phyloP scores from a whole-genome alignment of 495 filamentous ascomycete species.

The Alectoria sarmentosa region DNA sequence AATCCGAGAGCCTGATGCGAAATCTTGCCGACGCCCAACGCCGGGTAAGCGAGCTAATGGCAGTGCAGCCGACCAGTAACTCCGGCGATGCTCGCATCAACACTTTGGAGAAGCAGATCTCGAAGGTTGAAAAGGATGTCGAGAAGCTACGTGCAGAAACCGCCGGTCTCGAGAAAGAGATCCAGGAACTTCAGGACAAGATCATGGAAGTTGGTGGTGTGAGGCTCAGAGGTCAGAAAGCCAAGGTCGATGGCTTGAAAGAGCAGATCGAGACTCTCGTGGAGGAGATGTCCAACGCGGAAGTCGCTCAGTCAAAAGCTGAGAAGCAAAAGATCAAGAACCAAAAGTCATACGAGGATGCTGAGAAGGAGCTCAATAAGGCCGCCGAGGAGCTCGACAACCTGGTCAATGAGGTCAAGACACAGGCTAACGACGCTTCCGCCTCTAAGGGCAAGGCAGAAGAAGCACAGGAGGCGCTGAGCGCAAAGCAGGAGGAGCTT shows the following conservation, averaged over 20 bases:
- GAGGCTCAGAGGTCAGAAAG: conserved; percentile 79
- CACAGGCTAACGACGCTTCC: conserved; percentile 67
- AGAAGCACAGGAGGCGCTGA: conserved; percentile 75
- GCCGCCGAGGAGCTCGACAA: conserved; percentile 63
- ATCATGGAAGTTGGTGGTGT: conserved; percentile 98
- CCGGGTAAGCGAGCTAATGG: conserved; percentile 72
- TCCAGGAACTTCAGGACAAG: conserved; percentile 83
- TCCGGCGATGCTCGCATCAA: conserved; percentile 63
- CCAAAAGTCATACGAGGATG: conserved; percentile 67
- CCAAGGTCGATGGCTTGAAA: conserved; percentile 85
- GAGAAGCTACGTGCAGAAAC: conserved; percentile 75
- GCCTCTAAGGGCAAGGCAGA: conserved; percentile 68
- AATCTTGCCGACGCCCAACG: conserved; percentile 80
- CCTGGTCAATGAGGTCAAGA: conserved; percentile 66
- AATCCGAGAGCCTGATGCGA: conserved; percentile 77
- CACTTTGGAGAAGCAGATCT: conserved; percentile 68
- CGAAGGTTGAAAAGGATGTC: conserved; percentile 67
- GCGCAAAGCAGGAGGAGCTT: conserved; percentile 73
- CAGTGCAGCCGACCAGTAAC: conserved; percentile 71
- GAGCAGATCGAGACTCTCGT: conserved; percentile 75
- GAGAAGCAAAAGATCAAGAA: conserved; percentile 88
- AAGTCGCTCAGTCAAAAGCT: conserved; percentile 79
- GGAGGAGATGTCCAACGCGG: conserved; percentile 75
- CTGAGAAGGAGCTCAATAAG: conserved; percentile 67
- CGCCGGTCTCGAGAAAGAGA: conserved; percentile 79